These are phyloP conservation scores for Mortierella sp. DNA, from an alignment of 371 early-diverging fungal genomes.

Conservation along the genomic window DNA sequence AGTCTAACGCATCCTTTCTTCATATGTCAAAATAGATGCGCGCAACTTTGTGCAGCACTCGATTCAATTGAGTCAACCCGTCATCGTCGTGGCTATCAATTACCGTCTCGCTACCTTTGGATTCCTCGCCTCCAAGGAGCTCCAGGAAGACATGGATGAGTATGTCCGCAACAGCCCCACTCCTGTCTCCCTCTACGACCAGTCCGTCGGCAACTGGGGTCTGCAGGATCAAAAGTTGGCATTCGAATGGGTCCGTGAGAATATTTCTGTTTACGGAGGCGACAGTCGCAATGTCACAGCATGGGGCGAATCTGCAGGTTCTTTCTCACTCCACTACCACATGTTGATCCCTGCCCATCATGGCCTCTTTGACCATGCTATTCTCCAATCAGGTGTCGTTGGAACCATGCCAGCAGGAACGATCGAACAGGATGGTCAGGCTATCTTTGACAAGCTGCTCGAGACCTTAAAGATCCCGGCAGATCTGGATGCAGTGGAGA, in stretches of 20 bases:
- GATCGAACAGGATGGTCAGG: conserved; percentile 17
- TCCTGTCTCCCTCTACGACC: conserved; percentile 8
- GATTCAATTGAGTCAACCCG: conserved; percentile 15
- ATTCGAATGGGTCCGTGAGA: conserved; percentile 60
- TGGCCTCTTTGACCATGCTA: conserved; percentile 53
- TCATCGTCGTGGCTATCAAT: conserved; percentile 44
- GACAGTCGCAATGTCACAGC: conserved; percentile 59
- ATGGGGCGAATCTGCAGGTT: conserved; percentile 65
- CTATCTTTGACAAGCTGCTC: conserved; percentile 20
- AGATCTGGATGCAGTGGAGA: conserved; percentile 20
- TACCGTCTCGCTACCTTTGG: conserved; percentile 52
- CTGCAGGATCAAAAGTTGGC: conserved; percentile 61
- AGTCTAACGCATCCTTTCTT: too few relatives aligned
- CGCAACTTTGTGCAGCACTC: conserved; percentile 35
- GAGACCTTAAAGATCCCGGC: conserved; percentile 19
- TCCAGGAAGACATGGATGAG: conserved; percentile 27
- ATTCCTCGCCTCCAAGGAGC: conserved; percentile 48
- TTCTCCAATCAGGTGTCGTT: conserved; percentile 48
- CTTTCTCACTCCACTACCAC: conserved; percentile 46
- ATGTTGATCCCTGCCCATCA: conserved; percentile 28
- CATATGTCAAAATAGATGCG: too few relatives aligned
- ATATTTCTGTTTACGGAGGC: conserved; percentile 65
- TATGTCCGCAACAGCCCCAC: neutral
- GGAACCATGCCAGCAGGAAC: conserved; percentile 11
- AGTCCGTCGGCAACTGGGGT: conserved; percentile 57